Evolutionary conservation across 805 yeast genomes (phyloP), one percentile per base, ranked within the genome.

Genomic region (Kazachstania psychrophila): DNA sequence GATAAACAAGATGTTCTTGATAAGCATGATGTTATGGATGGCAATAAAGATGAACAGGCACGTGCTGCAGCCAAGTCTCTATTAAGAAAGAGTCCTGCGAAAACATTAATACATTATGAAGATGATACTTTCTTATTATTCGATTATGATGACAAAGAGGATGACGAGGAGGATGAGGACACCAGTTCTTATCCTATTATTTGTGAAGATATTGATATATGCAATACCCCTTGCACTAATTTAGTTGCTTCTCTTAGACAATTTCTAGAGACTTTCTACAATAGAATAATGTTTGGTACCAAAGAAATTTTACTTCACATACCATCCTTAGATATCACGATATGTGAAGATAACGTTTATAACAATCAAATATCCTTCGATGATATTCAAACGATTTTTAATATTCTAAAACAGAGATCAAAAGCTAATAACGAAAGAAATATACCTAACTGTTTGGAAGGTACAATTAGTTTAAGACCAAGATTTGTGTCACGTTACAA

Each of bases 401-500:
- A 44, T n/a, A 49, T 54, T 13, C 33, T 60, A 15, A 46, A 39
- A 26, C 48, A 47, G 17, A 50, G 59, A 31, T 58, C 62, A 1
- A 31, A 43, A 8, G 34, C 28, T 3, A 40, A 48, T 20, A 28
- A 37, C 9, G 61, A 56, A 34, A 8, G 30, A 4, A 34, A 49
- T 24, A 41, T 51, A 3, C 58, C 58, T 2, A 22, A 29, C 1
- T 38, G 37, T 24, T 23, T 60, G 24, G 43, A 41, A 11, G 50
- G 44, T 6, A 34, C 33, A 8, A 39, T 58, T 2, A 36, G 33
- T 3, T 40, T 49, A 13, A 49, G 52, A 26, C 51, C 50, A 11
- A 46, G 64, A 18, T 60, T 60, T 48, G 58, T 58, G 1, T 47
- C 56, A 2, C 51, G 64, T 14, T 60, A 53, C 37, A 60, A 60